Evolutionary conservation across 2,329 filamentous ascomycete species (phyloP), one percentile per base, ranked within the genome.

Genomic region (Venturia carpophila): DNA sequence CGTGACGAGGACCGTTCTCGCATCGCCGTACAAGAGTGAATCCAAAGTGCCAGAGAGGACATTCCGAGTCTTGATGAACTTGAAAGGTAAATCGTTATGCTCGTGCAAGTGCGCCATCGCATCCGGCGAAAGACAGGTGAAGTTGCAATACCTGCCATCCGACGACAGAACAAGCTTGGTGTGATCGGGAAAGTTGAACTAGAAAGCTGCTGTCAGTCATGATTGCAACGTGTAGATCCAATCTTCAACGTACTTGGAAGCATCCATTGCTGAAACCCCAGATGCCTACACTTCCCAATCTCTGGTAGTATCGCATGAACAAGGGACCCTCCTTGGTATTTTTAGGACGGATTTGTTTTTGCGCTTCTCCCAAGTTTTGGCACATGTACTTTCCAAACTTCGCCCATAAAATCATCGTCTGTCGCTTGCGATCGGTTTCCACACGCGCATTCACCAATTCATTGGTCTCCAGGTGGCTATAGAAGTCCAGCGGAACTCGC

Each of bases 151-250:
- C 1, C 83, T 85, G n/a, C 88, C 90, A 39, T 88, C 84, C 0
- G 87, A 79, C 66, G 91, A 90, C 34, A 94, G 78, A 15, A 93
- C 87, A 64, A 94, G 84, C 76, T 94, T 94, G 66, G 90, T 93
- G 74, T 94, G 90, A 70, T 94, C 90, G 2, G 90, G 90, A 74
- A 94, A 94, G 77, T 94, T 93, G 76, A 93, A 90, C 84, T 91
- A 68, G 4, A 17, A 5, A 62, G n/a, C 42, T 27, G 45, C 34
- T 66, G 69, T 75, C 69, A 75, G 72, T 64, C 27, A 42, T 37
- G 34, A 66, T 62, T n/a, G 19, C 15, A 42, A 30, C 24, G 49
- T 64, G 42, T 27, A 61, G 42, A 65, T 56, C 65, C 24, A 43
- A 43, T 63, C 9, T 15, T 30, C 61, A 66, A 69, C 76, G 69